Percentiles rank a stretch among this genome's conserved stretches.
These are phyloP conservation scores for Nannizziopsis arthrosporioides DNA, from an alignment of 2,329 filamentous ascomycete genomes.

Conservation along the genomic window DNA sequence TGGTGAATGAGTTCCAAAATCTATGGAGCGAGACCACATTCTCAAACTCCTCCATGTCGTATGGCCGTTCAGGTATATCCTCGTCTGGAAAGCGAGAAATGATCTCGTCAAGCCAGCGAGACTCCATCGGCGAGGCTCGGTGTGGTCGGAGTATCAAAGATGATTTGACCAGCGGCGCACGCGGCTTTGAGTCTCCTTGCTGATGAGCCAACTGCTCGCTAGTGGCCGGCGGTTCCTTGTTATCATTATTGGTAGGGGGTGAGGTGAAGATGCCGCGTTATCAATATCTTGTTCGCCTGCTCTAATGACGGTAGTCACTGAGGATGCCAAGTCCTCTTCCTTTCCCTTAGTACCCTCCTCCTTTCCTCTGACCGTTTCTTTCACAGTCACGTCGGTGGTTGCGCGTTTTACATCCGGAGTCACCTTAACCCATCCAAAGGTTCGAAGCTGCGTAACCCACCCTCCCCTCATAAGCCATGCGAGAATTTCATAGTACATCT, in stretches of 20 bases:
- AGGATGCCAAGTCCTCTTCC: conserved; percentile 11
- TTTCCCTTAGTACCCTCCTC: conserved; percentile 48
- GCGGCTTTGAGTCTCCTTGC: not conserved
- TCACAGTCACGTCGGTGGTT: conserved; percentile 41
- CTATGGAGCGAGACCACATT: conserved; percentile 37
- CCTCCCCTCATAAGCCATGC: conserved; percentile 87
- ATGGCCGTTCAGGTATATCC: conserved; percentile 8
- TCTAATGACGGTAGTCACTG: conserved; percentile 5
- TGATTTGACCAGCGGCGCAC: conserved; percentile 32
- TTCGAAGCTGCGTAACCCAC: conserved; percentile 87
- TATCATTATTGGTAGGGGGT: conserved; percentile 28
- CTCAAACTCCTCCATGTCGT: conserved; percentile 20
- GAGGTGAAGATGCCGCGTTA: conserved; percentile 26
- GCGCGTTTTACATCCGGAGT: conserved; percentile 67
- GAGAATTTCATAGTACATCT: conserved; percentile 78
- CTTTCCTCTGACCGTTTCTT: conserved; percentile 52
- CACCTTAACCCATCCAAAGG: conserved; percentile 79
- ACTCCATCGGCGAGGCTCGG: conserved; percentile 65
- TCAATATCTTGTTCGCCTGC: conserved; percentile 16
- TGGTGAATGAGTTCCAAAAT: conserved; percentile 62
- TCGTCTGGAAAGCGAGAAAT: conserved; percentile 29
- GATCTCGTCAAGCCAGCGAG: conserved; percentile 50
- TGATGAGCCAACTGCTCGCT: conserved; percentile 20
- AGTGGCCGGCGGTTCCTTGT: conserved; percentile 29
- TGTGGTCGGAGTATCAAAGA: conserved; percentile 67